A percentile compares a stretch with the other conserved stretches of the same genome.
These are phyloP conservation scores for Lentinula edodes DNA, from an alignment of 768 basidiomycete species.

Conservation along the genomic window DNA sequence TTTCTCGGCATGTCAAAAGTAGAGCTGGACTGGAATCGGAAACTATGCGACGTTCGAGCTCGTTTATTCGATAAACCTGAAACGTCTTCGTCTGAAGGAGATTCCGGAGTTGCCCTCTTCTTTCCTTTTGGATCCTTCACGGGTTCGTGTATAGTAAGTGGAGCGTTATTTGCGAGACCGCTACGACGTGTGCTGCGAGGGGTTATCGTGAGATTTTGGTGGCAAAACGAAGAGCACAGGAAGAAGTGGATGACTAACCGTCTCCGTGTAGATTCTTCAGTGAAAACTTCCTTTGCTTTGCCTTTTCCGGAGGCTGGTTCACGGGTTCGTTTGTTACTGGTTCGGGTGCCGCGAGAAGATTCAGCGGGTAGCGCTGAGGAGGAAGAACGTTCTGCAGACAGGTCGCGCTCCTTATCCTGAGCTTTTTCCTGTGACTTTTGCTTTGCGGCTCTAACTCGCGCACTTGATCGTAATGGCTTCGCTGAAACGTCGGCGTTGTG, in stretches of 20 bases:
- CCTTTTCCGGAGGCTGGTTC: constrained; percentile 50
- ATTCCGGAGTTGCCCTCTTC: constrained; percentile 82
- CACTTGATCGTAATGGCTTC: constrained; percentile 65
- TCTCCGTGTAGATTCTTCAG: constrained; percentile 47
- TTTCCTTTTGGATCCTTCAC: constrained; percentile 79
- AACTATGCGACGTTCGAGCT: constrained; percentile 58
- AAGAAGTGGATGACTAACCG: constrained; percentile 42
- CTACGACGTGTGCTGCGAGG: constrained; percentile 54
- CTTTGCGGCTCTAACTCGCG: constrained; percentile 71
- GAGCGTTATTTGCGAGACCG: constrained; percentile 32
- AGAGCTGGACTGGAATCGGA: constrained; percentile 53
- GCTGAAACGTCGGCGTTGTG: constrained; percentile 35
- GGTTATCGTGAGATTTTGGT: neutral
- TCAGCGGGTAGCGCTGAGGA: constrained; percentile 31
- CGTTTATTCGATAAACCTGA: constrained; percentile 57
- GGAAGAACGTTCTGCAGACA: constrained; percentile 36
- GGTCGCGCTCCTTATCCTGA: constrained; percentile 50
- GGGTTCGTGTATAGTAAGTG: constrained; percentile 73
- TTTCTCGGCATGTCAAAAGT: constrained; percentile 70
- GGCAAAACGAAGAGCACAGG: constrained; percentile 22
- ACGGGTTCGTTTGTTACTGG: constrained; percentile 47
- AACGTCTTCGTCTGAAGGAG: constrained; percentile 60
- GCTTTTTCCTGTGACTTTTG: constrained; percentile 59
- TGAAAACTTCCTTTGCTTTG: constrained; percentile 50
- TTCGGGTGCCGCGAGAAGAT: constrained; percentile 22